phyloP scores from a whole-genome alignment of 208 protist species.

The Wallacemonas sp. region DNA sequence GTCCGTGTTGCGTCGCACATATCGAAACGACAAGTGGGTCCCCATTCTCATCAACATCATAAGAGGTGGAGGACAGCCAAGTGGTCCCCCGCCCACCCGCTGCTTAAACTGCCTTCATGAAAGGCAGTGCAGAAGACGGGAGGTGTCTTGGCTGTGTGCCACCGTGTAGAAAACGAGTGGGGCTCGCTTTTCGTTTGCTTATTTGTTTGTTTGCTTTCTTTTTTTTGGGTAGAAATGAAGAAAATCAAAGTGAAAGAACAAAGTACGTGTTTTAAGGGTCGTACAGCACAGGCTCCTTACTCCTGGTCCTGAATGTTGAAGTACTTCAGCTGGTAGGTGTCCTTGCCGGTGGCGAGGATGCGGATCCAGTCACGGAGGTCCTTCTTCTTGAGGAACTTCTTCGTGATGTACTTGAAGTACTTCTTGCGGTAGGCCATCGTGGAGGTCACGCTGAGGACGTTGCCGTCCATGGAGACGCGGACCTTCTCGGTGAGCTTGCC shows the following conservation, averaged over 20 bases:
- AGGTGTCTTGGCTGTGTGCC: no score
- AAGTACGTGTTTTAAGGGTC: constrained; percentile 2
- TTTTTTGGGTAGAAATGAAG: neutral
- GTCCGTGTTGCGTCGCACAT: no score
- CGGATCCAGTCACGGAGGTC: constrained; percentile 74
- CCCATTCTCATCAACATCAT: no score
- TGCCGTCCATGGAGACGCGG: constrained; percentile 85
- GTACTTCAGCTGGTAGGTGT: constrained; percentile 98
- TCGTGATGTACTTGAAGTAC: constrained; percentile 99
- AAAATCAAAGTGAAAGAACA: constrained; percentile 3
- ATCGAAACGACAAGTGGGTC: no score
- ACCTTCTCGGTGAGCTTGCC: constrained; percentile 97
- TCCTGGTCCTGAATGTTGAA: constrained; percentile 87
- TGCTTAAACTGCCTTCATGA: no score
- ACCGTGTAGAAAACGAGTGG: no score
- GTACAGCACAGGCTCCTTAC: no score
- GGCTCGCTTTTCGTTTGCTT: no score
- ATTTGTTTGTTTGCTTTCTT: neutral
- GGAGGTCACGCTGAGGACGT: constrained; percentile 89
- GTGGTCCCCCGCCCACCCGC: no score
- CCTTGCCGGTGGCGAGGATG: constrained; percentile 78
- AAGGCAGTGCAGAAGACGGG: no score
- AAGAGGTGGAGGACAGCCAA: no score
- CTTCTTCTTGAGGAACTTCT: constrained; percentile 99
- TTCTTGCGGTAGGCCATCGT: constrained; percentile 97